A percentile compares a stretch with the other conserved stretches of the same genome.
Evolutionary conservation across 805 yeast species (phyloP).

Genomic region (Candida ortonii): DNA sequence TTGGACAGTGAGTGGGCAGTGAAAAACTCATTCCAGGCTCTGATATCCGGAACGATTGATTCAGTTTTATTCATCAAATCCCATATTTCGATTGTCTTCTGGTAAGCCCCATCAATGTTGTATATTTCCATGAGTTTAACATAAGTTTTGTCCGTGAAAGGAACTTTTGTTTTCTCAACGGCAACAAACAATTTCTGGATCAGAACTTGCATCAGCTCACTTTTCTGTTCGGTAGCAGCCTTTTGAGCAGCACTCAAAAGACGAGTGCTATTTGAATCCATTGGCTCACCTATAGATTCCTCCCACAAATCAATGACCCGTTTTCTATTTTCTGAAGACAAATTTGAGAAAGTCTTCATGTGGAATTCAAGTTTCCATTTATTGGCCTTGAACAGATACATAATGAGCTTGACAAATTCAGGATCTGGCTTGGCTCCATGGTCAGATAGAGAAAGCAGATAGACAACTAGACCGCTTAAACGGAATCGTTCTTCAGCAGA

Average conservation of each 20-base stretch:
- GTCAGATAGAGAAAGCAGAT: conserved; percentile 20
- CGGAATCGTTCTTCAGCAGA: conserved; percentile 10
- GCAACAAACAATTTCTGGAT: conserved; percentile 20
- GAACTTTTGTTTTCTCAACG: conserved; percentile 28
- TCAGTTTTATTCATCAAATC: conserved; percentile 42
- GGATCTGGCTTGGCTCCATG: conserved; percentile 16
- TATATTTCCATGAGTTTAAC: conserved; percentile 46
- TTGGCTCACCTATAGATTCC: conserved; percentile 1
- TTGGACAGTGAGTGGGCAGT: conserved; percentile 29
- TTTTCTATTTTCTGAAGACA: conserved; percentile 8
- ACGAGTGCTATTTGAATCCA: conserved; percentile 23
- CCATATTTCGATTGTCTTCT: conserved; percentile 47
- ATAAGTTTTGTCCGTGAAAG: conserved; percentile 41
- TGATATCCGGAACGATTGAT: conserved; percentile 20
- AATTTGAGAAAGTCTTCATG: background rate
- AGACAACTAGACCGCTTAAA: conserved; percentile 17
- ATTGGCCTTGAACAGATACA: conserved; percentile 7
- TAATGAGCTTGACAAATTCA: conserved; percentile 23
- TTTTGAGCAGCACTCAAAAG: conserved; percentile 14
- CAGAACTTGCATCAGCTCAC: conserved; percentile 14
- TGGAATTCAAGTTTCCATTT: conserved; percentile 2
- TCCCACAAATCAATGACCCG: conserved; percentile 9
- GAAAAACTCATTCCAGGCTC: conserved; percentile 59
- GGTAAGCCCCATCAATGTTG: conserved; percentile 34
- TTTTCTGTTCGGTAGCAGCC: conserved; percentile 19